Base-by-base conservation (phyloP, 1,139 yeast genomes). In the Suhomyces ambrosiae region DNA sequence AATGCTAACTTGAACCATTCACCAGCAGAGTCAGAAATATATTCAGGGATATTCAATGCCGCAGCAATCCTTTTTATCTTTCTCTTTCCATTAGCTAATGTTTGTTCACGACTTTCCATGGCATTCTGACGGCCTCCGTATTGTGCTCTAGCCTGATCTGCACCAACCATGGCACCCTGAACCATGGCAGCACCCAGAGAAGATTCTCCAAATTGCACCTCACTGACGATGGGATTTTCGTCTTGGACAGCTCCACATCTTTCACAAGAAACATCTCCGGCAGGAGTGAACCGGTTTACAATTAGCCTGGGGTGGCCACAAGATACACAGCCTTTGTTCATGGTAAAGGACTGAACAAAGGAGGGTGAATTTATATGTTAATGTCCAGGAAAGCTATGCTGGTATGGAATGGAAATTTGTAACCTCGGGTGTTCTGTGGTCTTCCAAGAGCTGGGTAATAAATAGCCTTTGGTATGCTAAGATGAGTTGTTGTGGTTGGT, bases 171-270 rank as follows among this genome's bases (percentile, higher is more conserved):
- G 28, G 95, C 80, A 54, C 99, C 99, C 49, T 89, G 96, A 2
- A 92, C 96, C 42, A 86, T 80, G 23, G 98, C 97, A 7, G 96
- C 97, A 48, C 99, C 99, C 18, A 84, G 74, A 9, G 95, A 76
- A 3, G 89, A 77, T 55, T 94, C 99, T 28, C 95, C 95, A 64
- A 90, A 92, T 14, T 94, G 87, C 41, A 94, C 94, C 58, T 94
- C 98, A 16, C 95, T 82, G 18, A 94, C 97, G 51, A 92, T 90
- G 21, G 95, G 95, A 53, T 89, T 86, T 58, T 90, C 97, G 51
- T 88, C 95, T 38, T 79, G 77, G 27, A 92, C 97, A 17, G 80
- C 68, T 58, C 97, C 97, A 76, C 98, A 92, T 31, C 65, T 58
- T 27, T 73, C 69, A 68, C 98, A 92, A 22, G 89, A 83, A 23